Percentiles rank a stretch among this genome's conserved stretches.
phyloP scores from a whole-genome alignment of 805 yeast species.

The Sugiyamaella mastotermitis region DNA sequence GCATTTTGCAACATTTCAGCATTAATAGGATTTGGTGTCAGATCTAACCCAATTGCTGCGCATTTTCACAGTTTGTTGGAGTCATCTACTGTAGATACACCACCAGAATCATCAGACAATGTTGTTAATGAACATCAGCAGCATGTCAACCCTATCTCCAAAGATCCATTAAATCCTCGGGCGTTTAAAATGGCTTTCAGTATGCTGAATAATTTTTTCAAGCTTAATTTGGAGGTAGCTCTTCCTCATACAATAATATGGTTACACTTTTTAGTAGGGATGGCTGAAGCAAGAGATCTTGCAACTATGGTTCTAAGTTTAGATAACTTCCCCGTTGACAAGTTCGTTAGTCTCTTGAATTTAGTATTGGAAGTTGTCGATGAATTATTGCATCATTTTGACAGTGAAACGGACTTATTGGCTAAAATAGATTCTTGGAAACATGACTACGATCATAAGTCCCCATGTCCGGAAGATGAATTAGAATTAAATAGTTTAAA shows the following conservation, averaged over 20 bases:
- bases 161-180: neutral
- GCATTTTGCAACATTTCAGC: conserved; percentile 21
- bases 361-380: conserved; percentile 3
- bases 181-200: conserved; percentile 4
- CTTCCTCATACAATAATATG: conserved; percentile 72
- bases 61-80: no score
- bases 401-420: neutral
- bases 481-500: conserved; percentile 5
- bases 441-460: neutral
- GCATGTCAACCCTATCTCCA: neutral
- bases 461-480: conserved; percentile 5
- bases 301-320: neutral
- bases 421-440: conserved; percentile 4
- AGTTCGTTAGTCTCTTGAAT: conserved; percentile 11
- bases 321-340: conserved; percentile 11
- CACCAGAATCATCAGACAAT: no score
- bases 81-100: no score
- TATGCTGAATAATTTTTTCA: conserved; percentile 10
- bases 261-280: conserved; percentile 62
- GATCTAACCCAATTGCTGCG: conserved; percentile 5
- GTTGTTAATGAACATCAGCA: neutral
- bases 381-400: neutral
- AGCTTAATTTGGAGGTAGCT: conserved; percentile 32
- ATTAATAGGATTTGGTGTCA: conserved; percentile 16
- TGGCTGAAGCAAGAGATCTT: conserved; percentile 7